Percentiles rank a stretch among this genome's conserved stretches.
Evolutionary conservation across 306 rosid genomes (phyloP).

Genomic region (Notholithocarpus densiflorus): DNA sequence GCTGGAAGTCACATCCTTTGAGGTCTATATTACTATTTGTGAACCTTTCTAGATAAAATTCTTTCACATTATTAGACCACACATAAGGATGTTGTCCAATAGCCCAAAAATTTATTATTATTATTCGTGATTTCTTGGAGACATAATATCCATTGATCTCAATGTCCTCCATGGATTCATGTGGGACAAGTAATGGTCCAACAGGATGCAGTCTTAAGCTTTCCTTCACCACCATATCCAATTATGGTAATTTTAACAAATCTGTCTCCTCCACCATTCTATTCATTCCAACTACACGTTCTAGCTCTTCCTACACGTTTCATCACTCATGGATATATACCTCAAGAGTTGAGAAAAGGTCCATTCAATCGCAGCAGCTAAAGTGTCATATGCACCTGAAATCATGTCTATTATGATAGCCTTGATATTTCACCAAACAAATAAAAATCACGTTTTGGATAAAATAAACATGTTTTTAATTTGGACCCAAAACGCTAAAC

Average conservation of each 20-base stretch:
- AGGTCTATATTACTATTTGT: slow-evolving; percentile 10
- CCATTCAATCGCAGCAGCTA: slow-evolving; percentile 21
- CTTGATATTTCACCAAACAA: slow-evolving; percentile 19
- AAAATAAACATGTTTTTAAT: no score
- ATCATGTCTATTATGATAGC: slow-evolving; percentile 34
- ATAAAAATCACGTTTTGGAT: no score
- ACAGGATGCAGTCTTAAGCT: slow-evolving; percentile 33
- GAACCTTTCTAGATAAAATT: slow-evolving; percentile 46
- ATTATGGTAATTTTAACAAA: slow-evolving; percentile 23
- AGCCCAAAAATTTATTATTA: slow-evolving; percentile 31
- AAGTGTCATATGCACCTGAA: slow-evolving; percentile 6
- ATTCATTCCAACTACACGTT: slow-evolving; percentile 24
- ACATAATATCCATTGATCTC: slow-evolving; percentile 33
- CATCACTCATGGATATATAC: slow-evolving; percentile 37
- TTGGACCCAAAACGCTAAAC: no score
- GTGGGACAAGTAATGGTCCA: slow-evolving; percentile 36
- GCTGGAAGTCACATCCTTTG: slow-evolving; percentile 26
- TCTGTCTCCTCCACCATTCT: slow-evolving; percentile 37
- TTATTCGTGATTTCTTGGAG: slow-evolving; percentile 23
- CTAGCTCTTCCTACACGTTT: slow-evolving; percentile 39
- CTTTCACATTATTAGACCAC: slow-evolving; percentile 37
- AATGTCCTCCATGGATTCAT: slow-evolving; percentile 22
- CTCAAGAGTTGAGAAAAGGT: slow-evolving; percentile 37
- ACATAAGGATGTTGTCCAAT: slow-evolving; percentile 33
- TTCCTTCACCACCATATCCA: slow-evolving; percentile 45